Base-by-base conservation (phyloP, 768 basidiomycete species). In the Galerina sulciceps region DNA sequence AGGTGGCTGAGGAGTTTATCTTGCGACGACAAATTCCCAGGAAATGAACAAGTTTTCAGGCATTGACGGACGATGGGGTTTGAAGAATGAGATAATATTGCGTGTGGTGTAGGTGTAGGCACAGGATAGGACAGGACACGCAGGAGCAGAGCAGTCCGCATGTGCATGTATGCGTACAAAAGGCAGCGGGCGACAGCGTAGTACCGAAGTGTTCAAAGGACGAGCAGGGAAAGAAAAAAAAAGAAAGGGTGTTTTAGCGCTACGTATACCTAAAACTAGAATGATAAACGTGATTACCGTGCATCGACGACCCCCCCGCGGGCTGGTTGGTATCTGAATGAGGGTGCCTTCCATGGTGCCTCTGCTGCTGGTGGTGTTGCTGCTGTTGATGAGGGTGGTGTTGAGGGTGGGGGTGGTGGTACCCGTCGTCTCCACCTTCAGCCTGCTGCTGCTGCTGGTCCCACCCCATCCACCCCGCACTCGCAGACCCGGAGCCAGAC, bases 231-330 rank as follows among this genome's bases (percentile, higher is more conserved):
- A 60, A 61, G 40, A 57, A 57, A 57, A 55, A 60, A 59, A 51
- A 67, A 59, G 62, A 65, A 48, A 38, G 56, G 47, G 43, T 47
- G 43, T 52, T 70, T 73, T 73, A 75, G 71, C 68, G 61, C 68
- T 71, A 73, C 64, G 65, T 66, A 67, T 71, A 67, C 59, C 67
- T 69, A 68, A 70, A 64, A 61, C 70, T 69, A 63, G 63, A 63
- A 64, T 67, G 63, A 67, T 65, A 62, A 66, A 69, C 65, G 61
- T 67, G 67, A 62, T 71, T 71, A 71, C 71, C 69, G 63, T 73
- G 68, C 61, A 69, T 51, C 62, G 62, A 26, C 14, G 59, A 44
- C 10, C 43, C 46, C 10, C 43, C 46, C 13, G 41, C 44, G 40
- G 51, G 23, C 36, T 14, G 34, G 5, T 43, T 31, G 22, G 41